Evolutionary conservation across 1,284 basidiomycete genomes (phyloP).

Genomic region (Cutaneotrichosporon cutaneum): DNA sequence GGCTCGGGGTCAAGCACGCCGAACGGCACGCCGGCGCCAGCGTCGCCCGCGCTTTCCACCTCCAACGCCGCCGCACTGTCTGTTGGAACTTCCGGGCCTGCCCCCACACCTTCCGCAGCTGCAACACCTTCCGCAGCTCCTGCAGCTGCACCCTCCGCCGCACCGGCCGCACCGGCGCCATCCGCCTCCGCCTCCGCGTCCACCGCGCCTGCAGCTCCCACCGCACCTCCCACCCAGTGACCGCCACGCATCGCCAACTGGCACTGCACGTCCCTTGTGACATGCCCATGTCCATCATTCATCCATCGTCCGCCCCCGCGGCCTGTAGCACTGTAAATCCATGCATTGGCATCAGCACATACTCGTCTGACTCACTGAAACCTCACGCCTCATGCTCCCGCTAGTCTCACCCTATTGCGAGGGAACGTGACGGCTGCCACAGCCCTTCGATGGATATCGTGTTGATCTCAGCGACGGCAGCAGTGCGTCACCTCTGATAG

Average conservation of each 20-base stretch:
- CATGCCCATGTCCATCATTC: background rate
- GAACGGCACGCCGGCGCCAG: background rate
- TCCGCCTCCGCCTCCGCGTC: background rate
- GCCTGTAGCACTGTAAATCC: background rate
- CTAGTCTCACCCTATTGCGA: background rate
- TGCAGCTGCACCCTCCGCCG: background rate
- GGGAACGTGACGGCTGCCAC: no score
- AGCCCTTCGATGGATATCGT: no score
- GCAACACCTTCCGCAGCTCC: background rate
- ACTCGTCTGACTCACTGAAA: background rate
- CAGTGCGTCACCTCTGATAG: no score
- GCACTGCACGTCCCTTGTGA: background rate
- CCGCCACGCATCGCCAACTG: background rate
- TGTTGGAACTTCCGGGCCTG: no score
- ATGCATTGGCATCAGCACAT: background rate
- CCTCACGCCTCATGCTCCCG: background rate
- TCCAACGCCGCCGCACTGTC: no score
- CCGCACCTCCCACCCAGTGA: background rate
- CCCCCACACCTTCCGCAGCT: no score
- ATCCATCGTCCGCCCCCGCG: background rate
- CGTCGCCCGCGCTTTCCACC: no score
- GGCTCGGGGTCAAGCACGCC: background rate
- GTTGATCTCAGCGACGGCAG: no score
- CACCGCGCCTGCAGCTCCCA: background rate
- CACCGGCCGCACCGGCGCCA: no score